These are phyloP conservation scores for Bryum argenteum DNA, from an alignment of 225 moss, liverwort and hornwort genomes.

Conservation along the genomic window DNA sequence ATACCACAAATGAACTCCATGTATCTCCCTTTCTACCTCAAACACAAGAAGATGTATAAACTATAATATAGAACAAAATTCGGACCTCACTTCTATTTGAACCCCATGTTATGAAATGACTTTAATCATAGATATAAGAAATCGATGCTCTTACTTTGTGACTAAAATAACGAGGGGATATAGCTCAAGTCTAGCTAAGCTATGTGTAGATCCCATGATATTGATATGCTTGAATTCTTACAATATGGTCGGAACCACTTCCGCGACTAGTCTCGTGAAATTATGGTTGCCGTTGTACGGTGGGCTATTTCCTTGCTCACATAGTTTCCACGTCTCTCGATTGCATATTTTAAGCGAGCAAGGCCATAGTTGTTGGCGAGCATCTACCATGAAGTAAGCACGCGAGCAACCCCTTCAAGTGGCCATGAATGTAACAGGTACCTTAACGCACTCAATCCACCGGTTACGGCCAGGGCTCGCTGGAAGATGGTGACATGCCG, in stretches of 20 bases:
- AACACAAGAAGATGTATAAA: too few relatives aligned
- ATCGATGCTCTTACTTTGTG: too few relatives aligned
- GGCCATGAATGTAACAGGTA: background rate
- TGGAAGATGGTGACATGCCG: slow-evolving; percentile 23
- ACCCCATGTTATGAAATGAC: too few relatives aligned
- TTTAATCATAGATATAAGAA: too few relatives aligned
- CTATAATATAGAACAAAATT: too few relatives aligned
- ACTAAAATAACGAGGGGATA: too few relatives aligned
- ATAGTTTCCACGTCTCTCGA: background rate
- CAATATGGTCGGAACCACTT: background rate
- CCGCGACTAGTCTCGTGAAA: background rate
- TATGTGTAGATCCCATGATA: background rate
- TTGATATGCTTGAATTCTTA: background rate
- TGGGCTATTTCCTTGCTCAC: background rate
- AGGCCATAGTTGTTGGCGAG: background rate
- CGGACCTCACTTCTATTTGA: too few relatives aligned
- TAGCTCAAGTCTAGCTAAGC: background rate
- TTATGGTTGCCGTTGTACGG: background rate
- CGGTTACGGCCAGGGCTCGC: background rate
- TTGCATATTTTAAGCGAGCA: background rate
- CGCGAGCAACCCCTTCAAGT: slow-evolving; percentile 2
- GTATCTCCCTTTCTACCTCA: too few relatives aligned
- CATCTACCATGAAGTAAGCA: background rate
- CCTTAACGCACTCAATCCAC: background rate
- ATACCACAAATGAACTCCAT: too few relatives aligned